Evolutionary conservation across 177 flowering plant species (phyloP), one percentile per base, ranked within the genome.

Genomic region (Vitis hybrid): DNA sequence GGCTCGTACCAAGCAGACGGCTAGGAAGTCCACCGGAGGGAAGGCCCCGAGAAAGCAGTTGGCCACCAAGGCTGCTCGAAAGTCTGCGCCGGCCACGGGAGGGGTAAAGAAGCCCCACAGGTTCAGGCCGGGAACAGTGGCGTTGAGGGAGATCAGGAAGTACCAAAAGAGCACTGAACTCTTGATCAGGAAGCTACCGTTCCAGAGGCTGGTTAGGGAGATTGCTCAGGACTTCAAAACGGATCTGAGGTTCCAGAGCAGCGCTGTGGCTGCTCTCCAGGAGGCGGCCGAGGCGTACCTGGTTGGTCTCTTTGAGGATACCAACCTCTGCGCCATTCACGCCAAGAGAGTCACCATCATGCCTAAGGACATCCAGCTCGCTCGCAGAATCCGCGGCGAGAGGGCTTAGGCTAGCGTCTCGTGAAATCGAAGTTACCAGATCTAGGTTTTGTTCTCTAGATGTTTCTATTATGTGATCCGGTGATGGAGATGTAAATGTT

Each of bases 301-400:
- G 32, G 74, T 72, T 2, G 74, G 74, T 12, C 62, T 72, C 23
- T 75, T 75, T 56, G 78, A 75, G 65, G 78, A 75, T 51, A 75
- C 78, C 4, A 72, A 72, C 19, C 65, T 72, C 12, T 72, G 74
- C 51, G 74, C 74, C 34, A 72, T 72, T 64, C 74, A 75, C 52
- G 78, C 78, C 3, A 75, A 75, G 74, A 66, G 78, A 10, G 78
- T 75, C 30, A 75, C 78, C 7, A 75, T 75, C 54, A 75, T 75
- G 78, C 78, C 78, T 3, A 75, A 75, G 68, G 78, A 75, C 2
- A 75, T 75, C 54, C 78, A 72, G 64, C 69, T 72, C 7, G 74
- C 74, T 6, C 67, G 74, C 40, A 57, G 74, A 45, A 72, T 72
- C 34, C 63, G 78, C 12, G 78, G 78, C 45, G 78, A 75, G 70